phyloP scores from a whole-genome alignment of 1,284 basidiomycete species.

The Clitocybe nebularis region DNA sequence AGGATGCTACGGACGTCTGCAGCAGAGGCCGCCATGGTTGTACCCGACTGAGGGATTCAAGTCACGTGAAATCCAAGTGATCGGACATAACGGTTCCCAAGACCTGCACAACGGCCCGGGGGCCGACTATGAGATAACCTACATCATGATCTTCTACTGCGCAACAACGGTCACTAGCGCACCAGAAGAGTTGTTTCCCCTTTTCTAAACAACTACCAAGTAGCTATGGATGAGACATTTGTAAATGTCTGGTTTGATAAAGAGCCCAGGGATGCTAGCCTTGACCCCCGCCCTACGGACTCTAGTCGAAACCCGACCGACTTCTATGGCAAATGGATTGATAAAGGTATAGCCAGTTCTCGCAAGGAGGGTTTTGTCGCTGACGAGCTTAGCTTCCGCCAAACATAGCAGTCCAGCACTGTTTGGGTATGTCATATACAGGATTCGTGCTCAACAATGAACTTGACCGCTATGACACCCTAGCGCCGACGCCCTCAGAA shows the following conservation, averaged over 20 bases:
- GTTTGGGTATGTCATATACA: conserved; percentile 35
- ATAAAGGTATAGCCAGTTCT: conserved; percentile 39
- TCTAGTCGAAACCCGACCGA: no score
- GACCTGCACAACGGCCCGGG: neutral
- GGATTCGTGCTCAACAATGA: conserved; percentile 1
- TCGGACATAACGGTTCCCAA: neutral
- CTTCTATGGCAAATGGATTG: conserved; percentile 51
- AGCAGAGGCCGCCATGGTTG: conserved; percentile 59
- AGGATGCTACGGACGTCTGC: conserved; percentile 83
- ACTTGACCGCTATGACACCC: conserved; percentile 2
- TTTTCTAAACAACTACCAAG: neutral
- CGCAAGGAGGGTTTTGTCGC: neutral
- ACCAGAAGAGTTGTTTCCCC: neutral
- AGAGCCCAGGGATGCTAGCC: conserved; percentile 22
- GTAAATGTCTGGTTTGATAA: conserved; percentile 45
- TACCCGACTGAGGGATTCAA: conserved; percentile 2
- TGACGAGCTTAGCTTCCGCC: conserved; percentile 40
- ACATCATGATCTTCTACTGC: neutral
- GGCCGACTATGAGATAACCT: neutral
- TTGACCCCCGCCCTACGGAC: conserved; percentile 15
- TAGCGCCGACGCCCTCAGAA: conserved; percentile 47
- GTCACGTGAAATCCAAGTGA: neutral
- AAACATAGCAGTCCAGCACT: conserved; percentile 41
- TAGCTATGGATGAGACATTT: conserved; percentile 38
- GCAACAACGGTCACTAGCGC: neutral